Percentiles rank a stretch among this genome's conserved stretches.
Evolutionary conservation across 306 rosid species (phyloP).

Genomic region (Lathyrus aphaca): DNA sequence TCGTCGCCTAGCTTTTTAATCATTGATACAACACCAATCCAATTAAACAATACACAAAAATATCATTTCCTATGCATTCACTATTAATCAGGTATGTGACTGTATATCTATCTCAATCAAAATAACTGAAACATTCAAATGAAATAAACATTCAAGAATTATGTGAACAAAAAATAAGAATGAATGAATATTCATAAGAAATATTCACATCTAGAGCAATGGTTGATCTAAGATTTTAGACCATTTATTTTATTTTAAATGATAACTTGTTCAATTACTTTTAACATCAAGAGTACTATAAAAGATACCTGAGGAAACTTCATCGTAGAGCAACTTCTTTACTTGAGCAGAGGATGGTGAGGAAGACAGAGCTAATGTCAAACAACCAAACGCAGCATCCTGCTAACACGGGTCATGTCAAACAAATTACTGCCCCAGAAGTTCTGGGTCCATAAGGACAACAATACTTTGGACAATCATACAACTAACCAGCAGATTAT

Average conservation of each 20-base stretch:
- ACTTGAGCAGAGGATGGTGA: conserved; percentile 71
- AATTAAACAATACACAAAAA: neutral
- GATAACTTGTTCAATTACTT: conserved; percentile 13
- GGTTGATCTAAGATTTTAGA: neutral
- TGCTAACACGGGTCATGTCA: conserved; percentile 43
- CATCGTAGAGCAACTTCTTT: conserved; percentile 65
- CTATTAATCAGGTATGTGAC: conserved; percentile 3
- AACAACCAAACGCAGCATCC: conserved; percentile 84
- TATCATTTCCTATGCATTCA: neutral
- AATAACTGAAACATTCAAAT: conserved; percentile 2
- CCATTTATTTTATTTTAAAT: neutral
- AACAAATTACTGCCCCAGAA: conserved; percentile 12
- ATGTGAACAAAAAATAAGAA: conserved; percentile 14
- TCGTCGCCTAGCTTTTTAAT: neutral
- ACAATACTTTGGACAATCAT: conserved; percentile 25
- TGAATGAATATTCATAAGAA: conserved; percentile 28
- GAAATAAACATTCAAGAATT: conserved; percentile 22
- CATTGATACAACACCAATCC: neutral
- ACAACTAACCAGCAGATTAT: conserved; percentile 74
- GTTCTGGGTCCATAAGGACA: neutral
- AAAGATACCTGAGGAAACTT: conserved; percentile 63
- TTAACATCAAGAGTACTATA: conserved; percentile 4
- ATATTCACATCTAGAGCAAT: neutral
- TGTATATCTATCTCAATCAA: neutral
- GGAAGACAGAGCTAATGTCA: conserved; percentile 69